Conservation (phyloP, 345 rosid species). For the Rhodamnia argentea region DNA sequence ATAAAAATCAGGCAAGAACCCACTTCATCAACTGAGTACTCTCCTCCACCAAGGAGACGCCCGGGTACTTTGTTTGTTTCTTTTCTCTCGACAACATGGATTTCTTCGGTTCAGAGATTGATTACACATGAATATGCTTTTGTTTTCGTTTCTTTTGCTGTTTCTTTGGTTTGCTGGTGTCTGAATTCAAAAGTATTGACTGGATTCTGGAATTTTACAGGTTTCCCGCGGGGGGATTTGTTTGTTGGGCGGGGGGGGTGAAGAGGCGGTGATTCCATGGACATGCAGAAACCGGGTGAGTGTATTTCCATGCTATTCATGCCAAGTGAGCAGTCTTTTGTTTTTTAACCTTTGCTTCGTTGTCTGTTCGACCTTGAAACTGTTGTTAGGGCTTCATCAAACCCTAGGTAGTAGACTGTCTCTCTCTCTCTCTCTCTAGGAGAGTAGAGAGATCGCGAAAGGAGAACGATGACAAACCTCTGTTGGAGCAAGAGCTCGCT, state of each 20-base stretch:
- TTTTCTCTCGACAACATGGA: neutral
- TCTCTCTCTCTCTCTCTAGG: too few species aligned
- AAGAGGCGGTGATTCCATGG: neutral
- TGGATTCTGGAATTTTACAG: neutral
- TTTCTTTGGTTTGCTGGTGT: neutral
- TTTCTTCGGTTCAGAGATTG: neutral
- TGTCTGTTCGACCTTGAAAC: slow-evolving; percentile 5
- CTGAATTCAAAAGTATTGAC: neutral
- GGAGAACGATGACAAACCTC: neutral
- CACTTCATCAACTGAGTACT: neutral
- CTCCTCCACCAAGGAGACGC: neutral
- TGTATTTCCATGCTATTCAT: neutral
- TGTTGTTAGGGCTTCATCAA: neutral
- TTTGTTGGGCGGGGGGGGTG: too few species aligned
- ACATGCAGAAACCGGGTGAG: neutral
- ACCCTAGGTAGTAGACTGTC: neutral
- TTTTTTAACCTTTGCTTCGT: slow-evolving; percentile 2
- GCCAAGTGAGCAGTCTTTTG: slow-evolving; percentile 2
- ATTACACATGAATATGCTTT: neutral
- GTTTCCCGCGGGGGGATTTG: too few species aligned
- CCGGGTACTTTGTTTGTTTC: neutral
- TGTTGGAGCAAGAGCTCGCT: neutral
- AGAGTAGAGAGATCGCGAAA: neutral
- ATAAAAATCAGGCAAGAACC: neutral
- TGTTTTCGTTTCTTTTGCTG: neutral